Percentiles rank a stretch among this genome's conserved stretches.
Conservation (phyloP, 805 yeast genomes). For the Saturnispora bothae region DNA sequence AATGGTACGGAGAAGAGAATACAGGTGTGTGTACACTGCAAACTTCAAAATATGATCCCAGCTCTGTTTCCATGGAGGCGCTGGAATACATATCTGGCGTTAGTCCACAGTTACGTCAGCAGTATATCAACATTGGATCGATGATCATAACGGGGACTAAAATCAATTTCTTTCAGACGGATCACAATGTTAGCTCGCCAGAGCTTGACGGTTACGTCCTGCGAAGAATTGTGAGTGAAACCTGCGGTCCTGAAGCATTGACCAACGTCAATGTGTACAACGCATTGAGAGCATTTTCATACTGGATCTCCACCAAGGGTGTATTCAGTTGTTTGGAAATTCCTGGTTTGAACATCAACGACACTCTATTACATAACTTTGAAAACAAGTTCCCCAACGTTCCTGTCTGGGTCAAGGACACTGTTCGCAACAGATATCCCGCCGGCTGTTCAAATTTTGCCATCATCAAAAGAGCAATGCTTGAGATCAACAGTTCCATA, state of each 20-base stretch:
- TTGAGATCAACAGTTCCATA: slow-evolving; percentile 26
- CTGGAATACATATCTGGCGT: slow-evolving; percentile 26
- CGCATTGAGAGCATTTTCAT: slow-evolving; percentile 41
- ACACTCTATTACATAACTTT: slow-evolving; percentile 25
- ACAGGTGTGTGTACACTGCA: slow-evolving; percentile 31
- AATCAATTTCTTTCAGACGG: slow-evolving; percentile 44
- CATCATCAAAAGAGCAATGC: slow-evolving; percentile 31
- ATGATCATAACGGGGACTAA: slow-evolving; percentile 35
- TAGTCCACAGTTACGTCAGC: slow-evolving; percentile 14
- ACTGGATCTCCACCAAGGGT: slow-evolving; percentile 46
- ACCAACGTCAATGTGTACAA: slow-evolving; percentile 33
- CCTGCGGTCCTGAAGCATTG: slow-evolving; percentile 31
- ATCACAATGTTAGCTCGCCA: slow-evolving; percentile 41
- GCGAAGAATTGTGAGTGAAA: slow-evolving; percentile 28
- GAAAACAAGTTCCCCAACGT: slow-evolving; percentile 34
- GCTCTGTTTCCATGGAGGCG: slow-evolving; percentile 23
- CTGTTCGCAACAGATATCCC: slow-evolving; percentile 37
- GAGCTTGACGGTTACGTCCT: slow-evolving; percentile 36
- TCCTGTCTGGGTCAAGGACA: slow-evolving; percentile 28
- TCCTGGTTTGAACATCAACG: slow-evolving; percentile 29
- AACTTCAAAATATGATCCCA: slow-evolving; percentile 27
- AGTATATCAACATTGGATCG: slow-evolving; percentile 34
- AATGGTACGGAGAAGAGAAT: slow-evolving; percentile 38
- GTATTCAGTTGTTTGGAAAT: slow-evolving; percentile 32
- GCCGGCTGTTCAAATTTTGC: slow-evolving; percentile 42